Base-by-base conservation (phyloP, 106 monocot genomes). In the Allium sativum region DNA sequence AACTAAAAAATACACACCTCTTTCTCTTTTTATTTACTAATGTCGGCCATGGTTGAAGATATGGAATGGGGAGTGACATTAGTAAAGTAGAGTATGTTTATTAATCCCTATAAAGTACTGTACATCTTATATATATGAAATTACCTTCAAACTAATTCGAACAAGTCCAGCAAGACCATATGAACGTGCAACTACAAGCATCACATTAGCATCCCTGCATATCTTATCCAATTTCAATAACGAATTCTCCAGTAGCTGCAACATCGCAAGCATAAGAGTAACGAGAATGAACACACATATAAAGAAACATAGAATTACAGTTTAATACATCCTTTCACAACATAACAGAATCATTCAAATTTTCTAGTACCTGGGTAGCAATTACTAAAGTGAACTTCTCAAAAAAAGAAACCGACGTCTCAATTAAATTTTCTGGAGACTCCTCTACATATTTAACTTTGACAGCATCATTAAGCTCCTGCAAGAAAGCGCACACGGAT, bases 401-500 rank as follows among this genome's bases (percentile, higher is more conserved):
- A 77, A 98, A 95, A 67, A 95, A 95, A 7, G 84, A 87, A 73
- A 90, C 77, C 46, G 82, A 87, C 53, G 75, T 82, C 64, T 92
- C 96, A 59, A 98, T 91, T 44, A 98, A 78, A 2, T 69, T 70
- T 46, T 81, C 81, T 42, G 92, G 88, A 70, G 76, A 76, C 70
- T 92, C 96, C 73, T 98, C 92, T 9, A 98, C 73, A 69, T 92
- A 98, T 62, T 98, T 98, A 47, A 82, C 87, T 57, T 88, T 92
- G 48, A 98, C 96, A 68, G 96, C 87, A 83, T 98, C 96, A 78
- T 98, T 98, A 52, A 98, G 74, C 73, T 98, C 96, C 71, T 92
- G 92, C 54, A 98, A 66, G 71, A 91, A 88, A n/a, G 88, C 70
- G 48, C 92, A 83, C 21, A 98, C 84, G 46, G 80, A 91, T 77